Conservation (phyloP, 306 rosid species). For the Pyrus communis region DNA sequence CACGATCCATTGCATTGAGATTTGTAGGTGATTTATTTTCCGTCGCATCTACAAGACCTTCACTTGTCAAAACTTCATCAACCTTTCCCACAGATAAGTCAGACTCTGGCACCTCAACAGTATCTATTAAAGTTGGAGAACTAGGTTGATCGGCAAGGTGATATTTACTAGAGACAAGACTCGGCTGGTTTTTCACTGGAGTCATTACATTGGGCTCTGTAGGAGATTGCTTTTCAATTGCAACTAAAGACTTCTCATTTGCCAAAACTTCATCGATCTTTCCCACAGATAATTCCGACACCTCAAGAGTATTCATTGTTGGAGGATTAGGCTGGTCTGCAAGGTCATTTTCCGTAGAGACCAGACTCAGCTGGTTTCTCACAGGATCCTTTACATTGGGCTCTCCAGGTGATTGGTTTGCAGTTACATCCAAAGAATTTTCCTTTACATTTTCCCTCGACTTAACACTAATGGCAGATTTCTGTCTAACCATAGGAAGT, state of each 20-base stretch:
- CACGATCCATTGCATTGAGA: constrained; percentile 22
- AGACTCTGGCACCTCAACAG: not conserved
- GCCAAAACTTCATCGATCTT: not conserved
- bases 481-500: constrained; percentile 33
- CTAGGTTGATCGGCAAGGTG: constrained; percentile 14
- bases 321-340: constrained; percentile 8
- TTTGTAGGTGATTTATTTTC: constrained; percentile 17
- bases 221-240: constrained; percentile 15
- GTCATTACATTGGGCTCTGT: constrained; percentile 23
- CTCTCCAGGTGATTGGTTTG: constrained; percentile 20
- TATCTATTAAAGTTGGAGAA: constrained; percentile 13
- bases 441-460: constrained; percentile 19
- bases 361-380: constrained; percentile 21
- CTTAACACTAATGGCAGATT: constrained; percentile 11
- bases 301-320: not conserved
- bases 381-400: constrained; percentile 22
- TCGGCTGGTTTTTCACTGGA: constrained; percentile 22
- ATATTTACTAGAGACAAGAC: constrained; percentile 7
- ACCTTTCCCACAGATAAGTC: not conserved
- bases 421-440: constrained; percentile 17
- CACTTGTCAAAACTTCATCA: not conserved
- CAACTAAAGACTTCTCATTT: constrained; percentile 12
- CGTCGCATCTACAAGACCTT: constrained; percentile 17
- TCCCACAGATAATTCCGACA: not conserved
- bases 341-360: constrained; percentile 5